These are phyloP conservation scores for Lepidium africanum DNA, from an alignment of 345 rosid species.

Conservation along the genomic window DNA sequence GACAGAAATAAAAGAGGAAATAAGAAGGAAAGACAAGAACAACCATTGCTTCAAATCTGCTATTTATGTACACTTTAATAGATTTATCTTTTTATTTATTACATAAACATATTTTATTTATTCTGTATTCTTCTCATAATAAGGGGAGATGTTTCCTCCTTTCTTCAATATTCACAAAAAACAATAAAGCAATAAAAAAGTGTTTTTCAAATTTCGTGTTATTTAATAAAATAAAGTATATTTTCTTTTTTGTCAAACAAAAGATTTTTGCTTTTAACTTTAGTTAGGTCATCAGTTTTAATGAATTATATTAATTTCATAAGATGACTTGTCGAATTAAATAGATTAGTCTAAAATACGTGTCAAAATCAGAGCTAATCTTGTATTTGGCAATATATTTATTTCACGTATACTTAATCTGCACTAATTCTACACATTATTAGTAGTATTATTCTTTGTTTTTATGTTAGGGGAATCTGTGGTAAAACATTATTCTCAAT, in stretches of 20 bases:
- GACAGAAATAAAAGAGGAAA: neutral
- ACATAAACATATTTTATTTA: too few relatives aligned
- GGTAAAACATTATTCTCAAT: neutral
- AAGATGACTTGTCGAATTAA: neutral
- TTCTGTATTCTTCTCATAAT: neutral
- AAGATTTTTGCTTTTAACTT: constrained; percentile 1
- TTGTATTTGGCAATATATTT: neutral
- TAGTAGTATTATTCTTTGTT: too few relatives aligned
- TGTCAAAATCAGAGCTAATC: neutral
- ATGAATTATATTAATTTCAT: neutral
- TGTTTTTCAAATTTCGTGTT: neutral
- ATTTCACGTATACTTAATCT: neutral
- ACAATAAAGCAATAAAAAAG: neutral
- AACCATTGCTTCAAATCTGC: constrained; percentile 8
- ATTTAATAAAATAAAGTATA: neutral
- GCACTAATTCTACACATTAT: neutral
- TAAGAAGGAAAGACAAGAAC: constrained; percentile 5
- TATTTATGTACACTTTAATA: neutral
- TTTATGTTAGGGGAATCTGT: too few relatives aligned
- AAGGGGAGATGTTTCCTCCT: constrained; percentile 24
- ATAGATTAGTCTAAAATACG: neutral
- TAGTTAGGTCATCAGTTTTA: constrained; percentile 18
- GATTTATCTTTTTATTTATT: neutral
- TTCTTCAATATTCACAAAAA: neutral
- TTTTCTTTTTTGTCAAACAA: neutral